Evolutionary conservation across 2,329 filamentous ascomycete genomes (phyloP), one percentile per base, ranked within the genome.

Genomic region (Aspergillus aculeatus): DNA sequence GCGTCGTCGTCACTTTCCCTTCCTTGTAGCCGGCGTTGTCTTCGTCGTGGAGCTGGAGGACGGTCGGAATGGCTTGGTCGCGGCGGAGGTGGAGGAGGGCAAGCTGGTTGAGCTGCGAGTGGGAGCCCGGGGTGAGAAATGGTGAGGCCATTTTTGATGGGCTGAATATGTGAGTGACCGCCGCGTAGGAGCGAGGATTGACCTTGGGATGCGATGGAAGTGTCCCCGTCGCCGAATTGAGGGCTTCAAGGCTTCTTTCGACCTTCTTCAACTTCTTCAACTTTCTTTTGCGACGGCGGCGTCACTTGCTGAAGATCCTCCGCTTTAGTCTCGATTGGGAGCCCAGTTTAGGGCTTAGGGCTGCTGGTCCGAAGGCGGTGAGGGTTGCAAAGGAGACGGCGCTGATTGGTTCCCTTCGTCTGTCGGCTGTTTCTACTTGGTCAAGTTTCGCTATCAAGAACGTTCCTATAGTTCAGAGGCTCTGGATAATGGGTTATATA

Each of bases 21-120:
- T 92, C 89, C 31, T 85, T 84, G 69, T 92, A 92, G 60, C 89
- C 90, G 70, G 88, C 84, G 64, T 89, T 82, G 47, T 85, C 83
- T 55, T 86, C 86, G 41, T 84, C 82, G 23, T 83, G 82, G 31
- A 84, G 79, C 63, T 84, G 82, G 29, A 93, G 84, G 62, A 90
- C 87, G 26, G 92, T 82, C 7, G 94, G 92, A 44, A 92, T 83
- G 64, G 93, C 86, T 62, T 89, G 89, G 76, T 98, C 93, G 77
- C 93, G 89, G 62, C 91, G 94, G 55, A 99, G 84, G 73, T 96
- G 91, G 59, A 97, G 83, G 62, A 98, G 89, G 26, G 92, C 90
- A 49, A 98, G 84, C 3, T 83, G 83, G 67, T 89, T 83, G 23
- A 86, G 79, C 11, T 82, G 79, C 4, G 93, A 87, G 21, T 79